Base-by-base conservation (phyloP, 2,329 filamentous ascomycete genomes). In the Triangularia setosa region DNA sequence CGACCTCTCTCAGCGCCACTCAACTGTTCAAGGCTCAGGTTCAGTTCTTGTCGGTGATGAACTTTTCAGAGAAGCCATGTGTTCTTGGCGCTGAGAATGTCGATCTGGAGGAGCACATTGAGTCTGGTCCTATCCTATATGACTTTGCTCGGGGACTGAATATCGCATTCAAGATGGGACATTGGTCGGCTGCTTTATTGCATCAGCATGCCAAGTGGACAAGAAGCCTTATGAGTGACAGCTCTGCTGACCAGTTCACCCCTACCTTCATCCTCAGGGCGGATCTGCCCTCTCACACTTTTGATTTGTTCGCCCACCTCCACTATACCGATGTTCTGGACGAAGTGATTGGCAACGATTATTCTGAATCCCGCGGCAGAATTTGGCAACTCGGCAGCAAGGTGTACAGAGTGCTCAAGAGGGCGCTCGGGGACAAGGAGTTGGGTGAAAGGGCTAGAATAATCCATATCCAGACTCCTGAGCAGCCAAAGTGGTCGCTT, bases 21-120 rank as follows among this genome's bases (percentile, higher is more conserved):
- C 94, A 98, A 76, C 83, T 98, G 54, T 97, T 99, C 83, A 98
- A 97, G 77, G 93, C 92, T 2, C 88, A 89, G 1, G 80, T 99
- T n/a, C 94, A 97, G 73, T 95, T 94, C 69, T 80, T 99, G 18
- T 87, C 90, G 1, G 84, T 86, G 1, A 89, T 86, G 40, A 89
- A 97, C 72, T 80, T 97, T 62, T 81, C 80, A 63, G 89, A 86
- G 70, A 90, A 86, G 69, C 87, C 90, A 0, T 83, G 89, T 33
- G 69, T 83, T 0, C 80, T 87, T 62, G 78, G 73, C 66, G 81
- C 67, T 72, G 87, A 64, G 69, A 81, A 69, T 72, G 76, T 64
- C 25, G 79, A 73, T 71, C 76, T 73, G 71, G 82, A 80, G 64
- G 69, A 72, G 25, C 72, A 79, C 65, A 76, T 77, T 67, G 79